Conservation (phyloP, 139 green algal species). For the Chlorella sp. region DNA sequence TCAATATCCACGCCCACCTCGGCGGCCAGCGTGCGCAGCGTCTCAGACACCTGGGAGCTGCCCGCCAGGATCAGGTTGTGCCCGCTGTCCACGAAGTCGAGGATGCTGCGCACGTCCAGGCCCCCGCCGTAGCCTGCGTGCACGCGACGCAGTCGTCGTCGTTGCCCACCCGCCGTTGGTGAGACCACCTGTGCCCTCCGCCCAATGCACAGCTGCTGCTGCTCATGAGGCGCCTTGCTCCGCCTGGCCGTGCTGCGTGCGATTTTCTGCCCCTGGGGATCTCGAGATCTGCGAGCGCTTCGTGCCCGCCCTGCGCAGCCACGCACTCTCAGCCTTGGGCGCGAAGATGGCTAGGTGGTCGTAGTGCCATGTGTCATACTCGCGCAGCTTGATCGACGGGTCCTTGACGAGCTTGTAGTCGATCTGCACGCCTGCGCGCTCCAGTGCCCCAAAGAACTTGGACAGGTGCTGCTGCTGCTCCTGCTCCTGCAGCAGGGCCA, state of each 20-base stretch:
- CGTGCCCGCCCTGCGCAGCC: too few species aligned
- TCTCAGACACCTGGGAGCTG: slow-evolving; percentile 43
- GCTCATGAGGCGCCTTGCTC: too few species aligned
- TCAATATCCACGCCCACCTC: slow-evolving; percentile 79
- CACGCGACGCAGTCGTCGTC: too few species aligned
- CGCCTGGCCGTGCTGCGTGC: too few species aligned
- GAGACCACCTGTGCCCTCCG: too few species aligned
- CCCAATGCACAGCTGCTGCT: too few species aligned
- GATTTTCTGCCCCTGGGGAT: too few species aligned
- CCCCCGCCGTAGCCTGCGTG: slow-evolving; percentile 57
- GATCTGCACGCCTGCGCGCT: slow-evolving; percentile 28
- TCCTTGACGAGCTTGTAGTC: slow-evolving; percentile 45
- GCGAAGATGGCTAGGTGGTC: slow-evolving; percentile 78
- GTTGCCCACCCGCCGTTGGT: too few species aligned
- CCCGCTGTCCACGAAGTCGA: slow-evolving; percentile 83
- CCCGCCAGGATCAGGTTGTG: slow-evolving; percentile 71
- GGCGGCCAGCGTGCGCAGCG: slow-evolving; percentile 37
- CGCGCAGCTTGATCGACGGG: slow-evolving; percentile 48
- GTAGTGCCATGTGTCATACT: slow-evolving; percentile 76
- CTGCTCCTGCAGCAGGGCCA: slow-evolving; percentile 45
- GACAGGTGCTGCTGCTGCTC: slow-evolving; percentile 35
- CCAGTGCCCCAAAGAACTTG: slow-evolving; percentile 44
- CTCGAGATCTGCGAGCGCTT: too few species aligned
- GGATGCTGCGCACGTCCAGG: slow-evolving; percentile 48
- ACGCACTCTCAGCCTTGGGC: slow-evolving; percentile 38